Evolutionary conservation across 495 filamentous ascomycete species (phyloP).

Genomic region (Lentithecium fluviatile): DNA sequence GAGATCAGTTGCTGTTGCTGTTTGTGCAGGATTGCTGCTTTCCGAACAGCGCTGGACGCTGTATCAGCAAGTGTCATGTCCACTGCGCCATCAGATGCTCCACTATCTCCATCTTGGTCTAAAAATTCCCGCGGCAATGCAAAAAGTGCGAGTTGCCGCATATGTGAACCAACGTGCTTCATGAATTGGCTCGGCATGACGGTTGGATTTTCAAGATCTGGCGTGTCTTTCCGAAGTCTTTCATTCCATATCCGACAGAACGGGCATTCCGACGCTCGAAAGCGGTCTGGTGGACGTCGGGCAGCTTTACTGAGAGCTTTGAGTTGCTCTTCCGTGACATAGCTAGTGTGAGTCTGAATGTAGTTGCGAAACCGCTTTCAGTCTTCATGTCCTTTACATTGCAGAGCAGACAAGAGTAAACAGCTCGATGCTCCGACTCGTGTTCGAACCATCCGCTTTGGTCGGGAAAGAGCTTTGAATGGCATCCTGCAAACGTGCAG

Average conservation of each 20-base stretch:
- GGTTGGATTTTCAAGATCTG: not conserved
- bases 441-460: slow-evolving; percentile 20
- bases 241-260: slow-evolving; percentile 14
- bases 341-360: not conserved
- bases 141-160: slow-evolving; percentile 28
- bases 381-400: not conserved
- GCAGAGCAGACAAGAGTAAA: slow-evolving; percentile 13
- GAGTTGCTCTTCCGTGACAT: slow-evolving; percentile 6
- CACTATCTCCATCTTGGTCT: slow-evolving; percentile 10
- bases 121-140: slow-evolving; percentile 17
- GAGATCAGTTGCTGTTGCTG: too few species aligned
- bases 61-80: not conserved
- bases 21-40: too few species aligned
- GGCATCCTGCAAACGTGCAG: slow-evolving; percentile 18
- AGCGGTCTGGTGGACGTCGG: not conserved
- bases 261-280: slow-evolving; percentile 13
- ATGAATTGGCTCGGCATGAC: slow-evolving; percentile 23
- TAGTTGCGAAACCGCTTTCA: not conserved
- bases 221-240: slow-evolving; percentile 1
- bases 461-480: slow-evolving; percentile 11
- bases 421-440: slow-evolving; percentile 6
- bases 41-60: not conserved
- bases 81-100: not conserved
- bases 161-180: slow-evolving; percentile 23
- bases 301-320: slow-evolving; percentile 2